These are phyloP conservation scores for Patellifolia procumbens DNA, from an alignment of 179 eudicot genomes.

Conservation along the genomic window DNA sequence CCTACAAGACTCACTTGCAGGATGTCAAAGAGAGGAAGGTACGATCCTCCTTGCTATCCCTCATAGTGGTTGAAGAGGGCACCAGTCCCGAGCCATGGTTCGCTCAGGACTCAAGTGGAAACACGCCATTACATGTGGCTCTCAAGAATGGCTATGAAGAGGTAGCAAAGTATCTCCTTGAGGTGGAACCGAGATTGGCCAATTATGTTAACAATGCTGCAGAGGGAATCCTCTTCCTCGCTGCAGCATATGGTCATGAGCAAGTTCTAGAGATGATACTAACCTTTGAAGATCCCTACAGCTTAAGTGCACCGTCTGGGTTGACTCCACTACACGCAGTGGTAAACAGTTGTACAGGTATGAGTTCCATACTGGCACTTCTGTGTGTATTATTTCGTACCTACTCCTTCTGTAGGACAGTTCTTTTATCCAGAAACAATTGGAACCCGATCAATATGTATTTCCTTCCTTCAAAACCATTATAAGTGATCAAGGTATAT, in stretches of 20 bases:
- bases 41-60: conserved; percentile 31
- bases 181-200: conserved; percentile 38
- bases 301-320: conserved; percentile 40
- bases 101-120: conserved; percentile 40
- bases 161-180: conserved; percentile 34
- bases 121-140: conserved; percentile 48
- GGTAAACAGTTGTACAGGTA: conserved; percentile 33
- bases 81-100: conserved; percentile 41
- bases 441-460: not conserved
- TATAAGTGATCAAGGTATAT: not conserved
- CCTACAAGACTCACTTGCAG: conserved; percentile 36
- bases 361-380: not conserved
- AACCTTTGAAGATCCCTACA: conserved; percentile 26
- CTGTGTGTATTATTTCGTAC: not conserved
- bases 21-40: conserved; percentile 33
- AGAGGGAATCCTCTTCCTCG: conserved; percentile 41
- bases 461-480: not conserved
- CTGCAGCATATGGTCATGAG: conserved; percentile 43
- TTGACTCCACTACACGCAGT: conserved; percentile 47
- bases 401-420: not conserved
- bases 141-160: conserved; percentile 36
- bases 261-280: conserved; percentile 31
- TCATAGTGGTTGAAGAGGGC: conserved; percentile 38
- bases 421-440: not conserved
- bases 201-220: conserved; percentile 29